Evolutionary conservation across 345 rosid species (phyloP), one percentile per base, ranked within the genome.

Genomic region (Capsella bursapastoris): DNA sequence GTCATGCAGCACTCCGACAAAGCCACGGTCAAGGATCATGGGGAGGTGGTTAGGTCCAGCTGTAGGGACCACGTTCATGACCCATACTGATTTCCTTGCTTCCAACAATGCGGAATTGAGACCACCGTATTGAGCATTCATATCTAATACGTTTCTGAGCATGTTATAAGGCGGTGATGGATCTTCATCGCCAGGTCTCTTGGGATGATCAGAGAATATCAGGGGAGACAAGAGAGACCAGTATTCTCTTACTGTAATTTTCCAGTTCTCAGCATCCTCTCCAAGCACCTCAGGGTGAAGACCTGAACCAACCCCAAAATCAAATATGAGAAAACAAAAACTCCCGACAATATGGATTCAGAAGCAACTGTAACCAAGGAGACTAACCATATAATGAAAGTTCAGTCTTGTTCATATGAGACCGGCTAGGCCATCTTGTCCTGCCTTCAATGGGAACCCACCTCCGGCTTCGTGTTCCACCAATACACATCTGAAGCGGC

Each of bases 161-260:
- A 96, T 96, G 84, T 96, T 96, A 80, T 85, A 92, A 44, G 99
- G 99, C 22, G 99, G 98, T 2, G 90, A 84, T 43, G 99, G 99
- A 82, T 96, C 98, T 82, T 96, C 99, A 35, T 92, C 96, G 11
- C 99, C 99, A 5, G 99, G 99, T 83, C 99, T 90, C 79, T 96
- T 96, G 11, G 99, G 98, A 81, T 96, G 99, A 86, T 96, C 99
- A 0, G 99, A 96, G 90, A 96, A 96, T 83, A 96, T 90, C 62
- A 96, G 57, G 4, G 99, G 98, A 4, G 99, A 96, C 63, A 96
- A 82, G 76, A 96, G 95, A 9, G 99, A 92, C 99, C 99, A 96
- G 80, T 86, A 92, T 77, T 96, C 87, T 53, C 74, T 68, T 48
- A 89, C 83, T 51, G 89, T 84, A 57, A 65, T 14, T 70, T 65